These are phyloP conservation scores for Claviceps fusiformis DNA, from an alignment of 2,329 filamentous ascomycete genomes.

Conservation along the genomic window DNA sequence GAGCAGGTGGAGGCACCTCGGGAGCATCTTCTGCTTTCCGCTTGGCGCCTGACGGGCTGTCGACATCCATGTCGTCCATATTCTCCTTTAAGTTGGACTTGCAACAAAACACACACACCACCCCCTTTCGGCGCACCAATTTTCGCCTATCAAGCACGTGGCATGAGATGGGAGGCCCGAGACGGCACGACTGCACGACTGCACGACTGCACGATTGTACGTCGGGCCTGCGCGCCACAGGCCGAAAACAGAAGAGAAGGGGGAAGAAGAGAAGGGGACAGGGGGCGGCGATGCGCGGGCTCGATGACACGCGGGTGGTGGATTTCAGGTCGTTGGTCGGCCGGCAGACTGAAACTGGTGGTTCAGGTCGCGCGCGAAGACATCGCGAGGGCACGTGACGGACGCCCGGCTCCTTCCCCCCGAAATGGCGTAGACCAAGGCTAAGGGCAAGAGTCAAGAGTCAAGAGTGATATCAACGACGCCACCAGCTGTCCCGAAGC, in stretches of 20 bases:
- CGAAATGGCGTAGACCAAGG: too few relatives aligned
- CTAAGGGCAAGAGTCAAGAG: too few relatives aligned
- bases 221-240: too few relatives aligned
- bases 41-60: slow-evolving; percentile 29
- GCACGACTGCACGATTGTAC: too few relatives aligned
- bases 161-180: neutral
- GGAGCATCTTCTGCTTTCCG: slow-evolving; percentile 30
- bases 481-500: too few relatives aligned
- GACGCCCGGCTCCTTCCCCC: neutral
- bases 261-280: neutral
- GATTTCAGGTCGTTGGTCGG: neutral
- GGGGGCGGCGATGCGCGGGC: neutral
- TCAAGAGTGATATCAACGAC: too few relatives aligned
- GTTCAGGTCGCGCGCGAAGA: neutral
- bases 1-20: slow-evolving; percentile 26
- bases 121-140: neutral
- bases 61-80: slow-evolving; percentile 30
- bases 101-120: neutral
- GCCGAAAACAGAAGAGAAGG: too few relatives aligned
- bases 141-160: neutral
- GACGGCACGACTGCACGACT: too few relatives aligned
- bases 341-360: neutral
- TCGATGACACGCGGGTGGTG: neutral
- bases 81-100: neutral
- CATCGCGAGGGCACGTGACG: slow-evolving; percentile 1